Evolutionary conservation across 192 early-diverging fungal genomes (phyloP), one percentile per base, ranked within the genome.

Genomic region (Rhizophagus sp.): DNA sequence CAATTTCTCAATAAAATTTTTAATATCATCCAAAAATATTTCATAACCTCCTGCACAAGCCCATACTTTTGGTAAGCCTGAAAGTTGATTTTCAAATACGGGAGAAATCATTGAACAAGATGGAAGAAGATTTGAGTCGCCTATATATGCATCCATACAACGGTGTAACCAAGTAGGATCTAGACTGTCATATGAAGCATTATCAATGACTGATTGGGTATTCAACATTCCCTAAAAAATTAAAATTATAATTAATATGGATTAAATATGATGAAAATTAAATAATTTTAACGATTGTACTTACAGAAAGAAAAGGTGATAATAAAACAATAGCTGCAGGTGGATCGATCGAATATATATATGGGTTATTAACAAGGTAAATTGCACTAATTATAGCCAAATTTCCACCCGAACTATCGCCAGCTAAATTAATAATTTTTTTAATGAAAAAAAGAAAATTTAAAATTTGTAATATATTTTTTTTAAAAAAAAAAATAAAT

Each of bases 361-460:
- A 62, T 24, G 27, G 68, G 25, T 71, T n/a, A 5, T 57, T 25
- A 9, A 79, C 8, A 39, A 79, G 30, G 25, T 79, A 9, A 11
- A 79, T 33, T 1, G 78, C 33, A 19, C 49, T 19, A 36, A 57
- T 22, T 36, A 49, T 1, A 41, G 67, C 44, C 13, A 71, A 30
- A 62, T 79, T 79, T 71, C 49, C 78, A n/a, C 78, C 78, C 5
- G 67, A 57, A 36, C 78, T 79, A 41, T 79, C 78, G 27, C 78
- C 78, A 47, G 47, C 78, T 61, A 79, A 73, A 15, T 4, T n/a
- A n/a, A n/a, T n/a, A n/a, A n/a, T n/a, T n/a, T n/a, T n/a, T 19
- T 30, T 1, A 30, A 1, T 0, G 0, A 52, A 19, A 49, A 49
- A 49, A 22, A 72, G 52, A 25, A 1, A 30, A 30, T 1, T 30